A percentile compares a stretch with the other conserved stretches of the same genome.
These are phyloP conservation scores for Fusarium burgessii DNA, from an alignment of 2,329 filamentous ascomycete species.

Conservation along the genomic window DNA sequence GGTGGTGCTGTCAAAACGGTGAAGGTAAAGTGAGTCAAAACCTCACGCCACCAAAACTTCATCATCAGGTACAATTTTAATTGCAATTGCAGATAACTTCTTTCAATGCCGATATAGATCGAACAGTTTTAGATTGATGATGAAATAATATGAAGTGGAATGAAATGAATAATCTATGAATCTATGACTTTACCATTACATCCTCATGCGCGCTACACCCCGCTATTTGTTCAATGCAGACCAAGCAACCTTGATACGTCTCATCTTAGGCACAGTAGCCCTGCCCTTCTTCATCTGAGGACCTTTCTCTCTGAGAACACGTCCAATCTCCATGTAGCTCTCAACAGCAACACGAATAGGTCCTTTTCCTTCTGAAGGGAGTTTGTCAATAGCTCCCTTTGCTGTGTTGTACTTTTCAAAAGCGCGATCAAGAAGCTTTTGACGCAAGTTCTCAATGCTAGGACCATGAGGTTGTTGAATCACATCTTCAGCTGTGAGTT, in stretches of 20 bases:
- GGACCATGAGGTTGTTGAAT: slow-evolving; percentile 58
- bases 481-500: slow-evolving; percentile 65
- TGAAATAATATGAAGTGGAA: background rate
- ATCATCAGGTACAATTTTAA: background rate
- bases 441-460: slow-evolving; percentile 61
- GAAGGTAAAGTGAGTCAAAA: background rate
- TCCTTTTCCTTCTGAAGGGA: slow-evolving; percentile 70
- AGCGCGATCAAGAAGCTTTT: slow-evolving; percentile 68
- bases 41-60: background rate
- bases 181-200: background rate
- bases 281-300: slow-evolving; percentile 56
- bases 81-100: too few relatives aligned
- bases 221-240: slow-evolving; percentile 56
- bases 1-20: background rate
- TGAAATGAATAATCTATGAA: slow-evolving; percentile 13
- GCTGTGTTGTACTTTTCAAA: slow-evolving; percentile 70
- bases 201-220: background rate
- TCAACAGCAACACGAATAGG: slow-evolving; percentile 78
- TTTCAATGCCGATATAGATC: too few relatives aligned
- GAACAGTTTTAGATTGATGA: too few relatives aligned
- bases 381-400: slow-evolving; percentile 66
- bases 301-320: slow-evolving; percentile 62
- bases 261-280: slow-evolving; percentile 58
- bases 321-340: slow-evolving; percentile 81
- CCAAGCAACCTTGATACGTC: slow-evolving; percentile 69